Evolutionary conservation across 1,139 yeast genomes (phyloP), one percentile per base, ranked within the genome.

Genomic region (Neolecta irregularis): DNA sequence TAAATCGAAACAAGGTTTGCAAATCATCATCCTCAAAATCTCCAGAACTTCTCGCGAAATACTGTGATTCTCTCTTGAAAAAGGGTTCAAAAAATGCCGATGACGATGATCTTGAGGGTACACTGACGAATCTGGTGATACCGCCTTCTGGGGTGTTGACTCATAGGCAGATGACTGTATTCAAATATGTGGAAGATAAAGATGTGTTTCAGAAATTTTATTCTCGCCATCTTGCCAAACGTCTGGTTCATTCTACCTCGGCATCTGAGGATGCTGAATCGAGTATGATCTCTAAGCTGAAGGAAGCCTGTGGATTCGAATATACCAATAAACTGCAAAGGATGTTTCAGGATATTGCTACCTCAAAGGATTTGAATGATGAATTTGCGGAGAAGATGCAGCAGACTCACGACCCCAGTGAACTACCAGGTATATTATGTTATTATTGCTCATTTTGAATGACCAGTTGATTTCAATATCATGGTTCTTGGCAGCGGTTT

Each of bases 131-230:
- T 48, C 69, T 88, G 49, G 31, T 28, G 22, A 28, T 12, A 6
- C 13, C 6, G 2, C 22, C 13, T 28, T 16, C 22, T 28, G n/a
- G 12, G 6, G 9, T 5, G 7, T 12, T 6, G 22, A 28, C 8
- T 8, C 6, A 20, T 5, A 28, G 7, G 22, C 22, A 28, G 31
- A 80, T 88, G 81, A 70, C 73, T 21, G 67, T 88, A 19, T 81
- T 91, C 63, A 78, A 76, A 50, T 88, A 80, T 53, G 68, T 91
- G 39, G 85, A 80, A 37, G 96, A 88, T 55, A 85, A 85, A 55
- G 98, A 91, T 61, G 79, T 91, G 28, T 91, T 91, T 57, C 98
- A 88, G 59, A 79, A 76, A 47, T 79, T 79, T 58, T 91, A 88
- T 57, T 74, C 96, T 55, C 72, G 95, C 47, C 64, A 77, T 51